phyloP scores from a whole-genome alignment of 1,139 yeast species.

The Nakaseomyces uthaithaninus region DNA sequence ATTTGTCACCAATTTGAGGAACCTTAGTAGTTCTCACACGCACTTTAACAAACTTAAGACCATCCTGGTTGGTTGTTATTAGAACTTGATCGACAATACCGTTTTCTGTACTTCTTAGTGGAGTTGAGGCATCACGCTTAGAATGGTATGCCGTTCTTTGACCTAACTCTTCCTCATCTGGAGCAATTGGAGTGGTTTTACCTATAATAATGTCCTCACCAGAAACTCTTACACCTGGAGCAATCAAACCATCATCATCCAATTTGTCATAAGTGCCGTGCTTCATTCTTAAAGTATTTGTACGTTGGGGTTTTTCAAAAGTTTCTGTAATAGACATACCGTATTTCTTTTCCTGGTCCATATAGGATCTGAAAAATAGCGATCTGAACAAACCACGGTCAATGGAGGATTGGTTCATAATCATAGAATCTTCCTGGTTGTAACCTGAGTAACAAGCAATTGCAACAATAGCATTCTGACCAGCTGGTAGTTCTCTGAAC shows the following conservation, averaged over 20 bases:
- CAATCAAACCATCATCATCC: conserved; percentile 96
- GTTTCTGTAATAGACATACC: conserved; percentile 98
- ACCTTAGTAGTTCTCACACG: conserved; percentile 98
- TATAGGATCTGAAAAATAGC: conserved; percentile 88
- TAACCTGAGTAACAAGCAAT: conserved; percentile 97
- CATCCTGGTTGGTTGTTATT: conserved; percentile 95
- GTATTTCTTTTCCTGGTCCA: conserved; percentile 97
- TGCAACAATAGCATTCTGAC: conserved; percentile 97
- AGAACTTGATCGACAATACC: conserved; percentile 98
- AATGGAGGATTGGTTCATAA: conserved; percentile 96
- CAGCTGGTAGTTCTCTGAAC: conserved; percentile 97
- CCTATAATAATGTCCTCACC: conserved; percentile 99
- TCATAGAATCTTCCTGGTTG: conserved; percentile 99
- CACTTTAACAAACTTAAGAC: conserved; percentile 92
- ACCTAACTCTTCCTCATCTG: conserved; percentile 96
- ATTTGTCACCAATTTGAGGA: conserved; percentile 98
- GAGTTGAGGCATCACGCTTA: conserved; percentile 97
- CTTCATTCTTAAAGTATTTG: conserved; percentile 87
- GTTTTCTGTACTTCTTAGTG: conserved; percentile 90
- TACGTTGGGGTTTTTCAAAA: conserved; percentile 90
- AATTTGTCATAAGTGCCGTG: conserved; percentile 97
- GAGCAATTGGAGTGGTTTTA: conserved; percentile 96
- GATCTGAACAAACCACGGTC: conserved; percentile 96
- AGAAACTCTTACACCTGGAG: conserved; percentile 97
- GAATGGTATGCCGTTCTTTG: conserved; percentile 97